Evolutionary conservation across 371 early-diverging fungal species (phyloP), one percentile per base, ranked within the genome.

Genomic region (Smittium mucronatum): DNA sequence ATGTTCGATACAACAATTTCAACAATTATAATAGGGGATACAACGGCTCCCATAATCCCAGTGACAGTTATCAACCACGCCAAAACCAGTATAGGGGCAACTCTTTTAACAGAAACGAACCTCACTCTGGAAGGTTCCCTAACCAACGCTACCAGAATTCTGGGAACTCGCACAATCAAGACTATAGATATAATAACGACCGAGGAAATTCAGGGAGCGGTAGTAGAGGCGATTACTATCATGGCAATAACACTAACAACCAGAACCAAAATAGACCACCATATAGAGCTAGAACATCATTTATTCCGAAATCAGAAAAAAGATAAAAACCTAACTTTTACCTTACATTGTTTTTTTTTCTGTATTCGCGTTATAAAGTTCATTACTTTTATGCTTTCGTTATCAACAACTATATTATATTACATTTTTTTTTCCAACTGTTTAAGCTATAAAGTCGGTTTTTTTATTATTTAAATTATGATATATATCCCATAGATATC

Each of bases 1-100:
- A 34, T 63, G 63, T 63, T 31, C 5, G 34, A 21, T 35, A 63
- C 21, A 35, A 63, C 21, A 71, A 71, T 2, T 34, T 59, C 64
- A 69, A 60, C 30, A 47, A 58, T 17, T 58, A 65, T 34, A 47
- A 63, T 25, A 60, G 73, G n/a, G 72, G 72, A 2, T 32, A 70
- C 71, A 60, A 57, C 47, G 60, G 58, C 31, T 33, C 58, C 17
- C 58, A 69, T n/a, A 33, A 58, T 30, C 2, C 34, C n/a, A 32
- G 35, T 28, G 34, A 58, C 28, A 32, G 31, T 1, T 28, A 60
- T 34, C 34, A 30, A 36, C 58, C 25, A 57, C 29, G 32, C 31
- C 69, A 2, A 68, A n/a, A 30, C n/a, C 58, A 68, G 25, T n/a
- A 31, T 34, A 59, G 34, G n/a, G 69, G 69, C 58, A 25, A 31